These are phyloP conservation scores for Plectosphaerella plurivora DNA, from an alignment of 2,329 filamentous ascomycete species.

Conservation along the genomic window DNA sequence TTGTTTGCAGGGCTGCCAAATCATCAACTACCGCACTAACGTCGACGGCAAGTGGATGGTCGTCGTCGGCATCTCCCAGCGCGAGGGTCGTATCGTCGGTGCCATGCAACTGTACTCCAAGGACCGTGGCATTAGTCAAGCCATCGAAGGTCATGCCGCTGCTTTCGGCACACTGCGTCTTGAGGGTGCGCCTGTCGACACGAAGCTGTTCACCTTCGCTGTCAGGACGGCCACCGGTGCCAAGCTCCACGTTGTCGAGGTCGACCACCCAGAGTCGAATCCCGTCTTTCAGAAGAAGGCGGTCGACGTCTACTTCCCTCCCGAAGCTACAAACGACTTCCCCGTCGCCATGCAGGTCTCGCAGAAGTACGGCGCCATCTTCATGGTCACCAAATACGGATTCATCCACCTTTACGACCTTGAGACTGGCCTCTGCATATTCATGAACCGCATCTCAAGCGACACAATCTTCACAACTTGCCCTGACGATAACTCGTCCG, in stretches of 20 bases:
- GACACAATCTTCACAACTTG: conserved; percentile 98
- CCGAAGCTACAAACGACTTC: conserved; percentile 94
- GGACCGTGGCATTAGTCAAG: conserved; percentile 93
- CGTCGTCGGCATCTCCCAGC: conserved; percentile 90
- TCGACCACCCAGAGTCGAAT: conserved; percentile 88
- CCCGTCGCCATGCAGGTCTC: conserved; percentile 97
- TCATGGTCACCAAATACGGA: conserved; percentile 96
- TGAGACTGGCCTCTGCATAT: conserved; percentile 91
- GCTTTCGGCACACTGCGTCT: conserved; percentile 86
- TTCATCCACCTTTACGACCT: conserved; percentile 99
- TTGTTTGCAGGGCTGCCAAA: conserved; percentile 76
- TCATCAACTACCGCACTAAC: conserved; percentile 98
- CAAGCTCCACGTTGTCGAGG: conserved; percentile 96
- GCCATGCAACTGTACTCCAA: conserved; percentile 97
- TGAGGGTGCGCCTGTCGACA: conserved; percentile 84
- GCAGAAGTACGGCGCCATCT: conserved; percentile 92
- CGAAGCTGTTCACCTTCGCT: conserved; percentile 95
- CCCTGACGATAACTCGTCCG: conserved; percentile 75
- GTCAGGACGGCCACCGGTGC: conserved; percentile 85
- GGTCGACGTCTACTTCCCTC: conserved; percentile 95
- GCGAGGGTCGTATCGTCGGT: conserved; percentile 88
- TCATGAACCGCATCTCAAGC: conserved; percentile 99
- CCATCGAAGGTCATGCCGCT: conserved; percentile 95
- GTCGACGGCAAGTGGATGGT: conserved; percentile 98
- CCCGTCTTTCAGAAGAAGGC: conserved; percentile 91